Base-by-base conservation (phyloP, 208 protist species). In the Trypanosoma rangeli region DNA sequence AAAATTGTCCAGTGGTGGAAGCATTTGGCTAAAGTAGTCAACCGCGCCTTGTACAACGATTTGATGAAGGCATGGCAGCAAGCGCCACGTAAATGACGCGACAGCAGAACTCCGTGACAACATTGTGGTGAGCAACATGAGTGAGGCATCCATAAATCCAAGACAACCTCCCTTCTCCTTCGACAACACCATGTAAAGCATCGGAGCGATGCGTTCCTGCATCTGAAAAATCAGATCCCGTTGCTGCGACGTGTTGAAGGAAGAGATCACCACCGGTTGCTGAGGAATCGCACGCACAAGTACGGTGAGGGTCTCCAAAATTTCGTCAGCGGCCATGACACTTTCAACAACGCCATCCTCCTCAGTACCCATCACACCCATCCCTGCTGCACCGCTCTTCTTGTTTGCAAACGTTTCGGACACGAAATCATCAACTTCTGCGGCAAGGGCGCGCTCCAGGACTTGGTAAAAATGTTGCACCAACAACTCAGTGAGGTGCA, bases 1-100 rank as follows among this genome's bases (percentile, higher is more conserved):
- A 69, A 86, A 97, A 80, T 98, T 98, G 68, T 98, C 94, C 13
- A 98, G 62, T 39, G 93, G 90, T 26, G 90, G 78, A 26, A 98
- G 80, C 62, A 98, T 85, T 54, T 90, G 64, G 7, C 63, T 59
- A 73, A 97, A 89, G 74, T 97, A 98, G 71, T 98, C 94, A 12
- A 82, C 73, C 3, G 91, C 86, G 46, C 84, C 92, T 24, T 82
- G 78, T 39, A 80, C 49, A 20, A 93, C 59, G 16, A 94, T 62
- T 24, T 81, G 83, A 71, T 93, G 70, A 39, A 93, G 57, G 68
- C 83, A 91, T 59, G 83, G 78, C 52, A 94, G 49, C 33, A 96
- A 73, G 26, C 76, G 78, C 90, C 92, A 97, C 57, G 79, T 78
- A 0, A 55, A 44, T 39, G 82, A 68, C 10, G 78, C 77, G 26